Evolutionary conservation across 2,329 filamentous ascomycete species (phyloP), one percentile per base, ranked within the genome.

Genomic region (Shiraia bambusicola): DNA sequence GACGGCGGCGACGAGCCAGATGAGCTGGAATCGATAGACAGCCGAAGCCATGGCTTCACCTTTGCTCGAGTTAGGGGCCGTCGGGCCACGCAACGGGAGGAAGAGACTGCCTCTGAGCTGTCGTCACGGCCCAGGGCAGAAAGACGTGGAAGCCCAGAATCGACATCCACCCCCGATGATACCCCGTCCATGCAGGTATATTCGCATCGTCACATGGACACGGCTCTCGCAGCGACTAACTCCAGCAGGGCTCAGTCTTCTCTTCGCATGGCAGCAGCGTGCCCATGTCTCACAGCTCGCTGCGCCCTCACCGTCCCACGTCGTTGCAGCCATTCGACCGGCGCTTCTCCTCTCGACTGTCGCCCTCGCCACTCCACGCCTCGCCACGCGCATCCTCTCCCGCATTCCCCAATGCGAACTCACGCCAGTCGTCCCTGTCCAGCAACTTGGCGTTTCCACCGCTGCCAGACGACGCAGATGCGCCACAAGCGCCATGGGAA

Each of bases 281-380:
- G 27, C 77, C 89, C 19, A 82, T 84, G 3, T 84, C 85, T 26
- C 76, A 84, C 45, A 82, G 82, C 53, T 84, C 85, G 12, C 78
- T 86, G 43, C 78, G 82, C 14, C 78, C 86, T 51, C 89, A 86
- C 55, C 84, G 88, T 11, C 88, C 86, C 12, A 87, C 87, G 14
- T 90, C 88, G 12, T 86, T 96, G 58, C 83, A 92, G 61, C 92
- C 93, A 4, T 98, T 98, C 67, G 93, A 98, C 65, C 83, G 89
- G 50, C 84, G 93, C 41, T 98, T 98, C 70, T 90, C 94, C 65
- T 92, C 92, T 12, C 84, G 91, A 34, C 40, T 96, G 45, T 83
- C 84, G 8, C 81, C 85, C 11, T 80, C 79, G 4, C 76, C 78
- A 8, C n/a, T n/a, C n/a, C 67, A 76, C 2, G 67, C 69, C 11